phyloP scores from a whole-genome alignment of 1,284 basidiomycete species.

The Pterulicium gracile region DNA sequence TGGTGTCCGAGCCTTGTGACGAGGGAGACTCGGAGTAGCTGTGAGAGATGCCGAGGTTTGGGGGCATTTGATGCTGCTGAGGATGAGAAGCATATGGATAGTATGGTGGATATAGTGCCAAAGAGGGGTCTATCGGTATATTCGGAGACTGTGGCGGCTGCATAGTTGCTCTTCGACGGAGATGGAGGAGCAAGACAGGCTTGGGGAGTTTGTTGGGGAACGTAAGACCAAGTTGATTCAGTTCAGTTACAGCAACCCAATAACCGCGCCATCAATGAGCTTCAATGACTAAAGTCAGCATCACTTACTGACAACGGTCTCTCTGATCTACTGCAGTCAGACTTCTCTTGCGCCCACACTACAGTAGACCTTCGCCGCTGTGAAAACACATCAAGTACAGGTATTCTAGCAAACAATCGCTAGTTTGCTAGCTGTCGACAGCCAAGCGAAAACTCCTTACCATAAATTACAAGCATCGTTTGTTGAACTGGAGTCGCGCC shows the following conservation, averaged over 20 bases:
- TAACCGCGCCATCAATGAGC: not conserved
- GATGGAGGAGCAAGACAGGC: conserved; percentile 13
- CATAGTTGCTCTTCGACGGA: conserved; percentile 31
- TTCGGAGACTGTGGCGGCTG: conserved; percentile 47
- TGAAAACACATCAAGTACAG: no score
- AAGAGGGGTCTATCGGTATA: conserved; percentile 53
- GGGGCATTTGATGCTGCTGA: conserved; percentile 28
- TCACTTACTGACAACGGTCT: no score
- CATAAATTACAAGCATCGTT: no score
- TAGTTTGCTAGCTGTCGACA: no score
- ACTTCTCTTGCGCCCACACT: no score
- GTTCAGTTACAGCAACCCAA: no score
- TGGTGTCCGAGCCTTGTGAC: conserved; percentile 62
- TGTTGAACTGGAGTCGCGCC: no score
- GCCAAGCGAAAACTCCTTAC: no score
- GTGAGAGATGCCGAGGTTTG: conserved; percentile 33
- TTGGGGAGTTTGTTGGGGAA: not conserved
- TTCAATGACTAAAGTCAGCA: no score
- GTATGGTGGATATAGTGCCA: conserved; percentile 51
- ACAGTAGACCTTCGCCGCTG: no score
- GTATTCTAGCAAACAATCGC: no score
- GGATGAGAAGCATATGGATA: conserved; percentile 36
- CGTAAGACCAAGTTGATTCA: not conserved
- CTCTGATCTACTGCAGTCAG: no score
- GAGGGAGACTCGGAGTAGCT: conserved; percentile 51